These are phyloP conservation scores for Metschnikowia drakensbergensis DNA, from an alignment of 805 yeast genomes.

Conservation along the genomic window DNA sequence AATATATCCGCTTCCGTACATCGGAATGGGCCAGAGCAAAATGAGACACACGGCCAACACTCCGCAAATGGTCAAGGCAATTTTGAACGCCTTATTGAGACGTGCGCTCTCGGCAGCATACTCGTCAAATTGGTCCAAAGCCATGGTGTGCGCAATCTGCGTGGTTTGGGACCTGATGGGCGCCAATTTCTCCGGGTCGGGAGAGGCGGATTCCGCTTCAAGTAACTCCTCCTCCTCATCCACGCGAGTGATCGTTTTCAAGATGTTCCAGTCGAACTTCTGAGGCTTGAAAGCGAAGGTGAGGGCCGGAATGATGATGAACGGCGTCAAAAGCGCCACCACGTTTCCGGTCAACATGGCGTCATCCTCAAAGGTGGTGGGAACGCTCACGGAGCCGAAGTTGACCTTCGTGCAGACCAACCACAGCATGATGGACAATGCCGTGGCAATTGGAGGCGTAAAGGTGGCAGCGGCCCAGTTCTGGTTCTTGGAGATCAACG, in stretches of 20 bases:
- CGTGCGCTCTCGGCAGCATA: constrained; percentile 48
- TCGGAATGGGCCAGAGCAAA: constrained; percentile 90
- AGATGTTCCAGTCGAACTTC: constrained; percentile 66
- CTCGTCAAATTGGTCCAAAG: constrained; percentile 18
- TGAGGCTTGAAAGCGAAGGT: constrained; percentile 65
- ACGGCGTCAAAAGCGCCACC: constrained; percentile 73
- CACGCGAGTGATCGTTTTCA: constrained; percentile 59
- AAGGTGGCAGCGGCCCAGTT: constrained; percentile 64
- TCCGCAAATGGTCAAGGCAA: constrained; percentile 58
- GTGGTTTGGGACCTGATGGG: constrained; percentile 39
- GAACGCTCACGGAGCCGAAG: constrained; percentile 31
- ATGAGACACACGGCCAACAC: constrained; percentile 60
- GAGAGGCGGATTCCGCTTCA: constrained; percentile 30
- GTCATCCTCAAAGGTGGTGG: constrained; percentile 71
- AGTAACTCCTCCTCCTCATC: constrained; percentile 67
- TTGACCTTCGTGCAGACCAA: constrained; percentile 34
- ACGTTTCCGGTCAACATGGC: constrained; percentile 90
- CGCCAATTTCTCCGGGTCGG: constrained; percentile 26
- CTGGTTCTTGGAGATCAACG: constrained; percentile 60
- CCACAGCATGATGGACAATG: constrained; percentile 64
- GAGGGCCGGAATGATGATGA: constrained; percentile 60
- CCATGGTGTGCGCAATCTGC: constrained; percentile 38
- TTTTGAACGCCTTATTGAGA: constrained; percentile 54
- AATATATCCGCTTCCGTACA: constrained; percentile 77
- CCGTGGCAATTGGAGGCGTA: constrained; percentile 78